Evolutionary conservation across 1,284 basidiomycete genomes (phyloP), one percentile per base, ranked within the genome.

Genomic region (Malassezia restricta): DNA sequence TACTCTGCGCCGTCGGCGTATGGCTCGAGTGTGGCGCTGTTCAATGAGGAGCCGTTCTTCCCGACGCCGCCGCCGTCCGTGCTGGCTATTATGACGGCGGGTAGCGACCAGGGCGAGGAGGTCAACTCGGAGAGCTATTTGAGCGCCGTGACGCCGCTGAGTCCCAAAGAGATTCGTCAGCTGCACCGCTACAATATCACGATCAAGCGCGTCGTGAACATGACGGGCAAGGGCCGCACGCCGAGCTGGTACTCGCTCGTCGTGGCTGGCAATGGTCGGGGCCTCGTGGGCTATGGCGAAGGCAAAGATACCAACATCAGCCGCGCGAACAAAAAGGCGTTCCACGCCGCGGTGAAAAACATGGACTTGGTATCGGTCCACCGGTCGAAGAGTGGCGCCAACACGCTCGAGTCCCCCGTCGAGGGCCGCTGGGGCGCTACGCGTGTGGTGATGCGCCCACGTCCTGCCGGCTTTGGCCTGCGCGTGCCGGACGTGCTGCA

Each of bases 401-500:
- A 91, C 47, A 96, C 92, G 30, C 79, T 95, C 24, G 94, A 87
- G 85, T 78, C 77, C 2, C 84, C 84, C 55, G 81, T 92, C 76
- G 77, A 80, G 55, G 79, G 78, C 57, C 95, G 94, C 76, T 83
- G 88, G 67, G 87, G 88, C 15, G 78, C 86, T n/a, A 90, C 87
- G 11, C 80, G 80, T 58, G 79, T 96, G 57, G 80, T 85, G 58
- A 76, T 96, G 68, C 81, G 91, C 41, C 88, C 88, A 0, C 79
- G 92, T 47, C 91, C 92, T 3, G 70, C 74, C 20, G 91, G 92
- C 3, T 95, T 95, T 73, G 92, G 92, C 8, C 77, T 98, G 45
- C 81, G 84, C 61, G 88, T 87, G 66, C 89, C 92, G 60, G 88
- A 87, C 7, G 81, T 85, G 64, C 78, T 96, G 49, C 90, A 96